Evolutionary conservation across 257 asterid species (phyloP).

Genomic region (Solanum megistacrolobum): DNA sequence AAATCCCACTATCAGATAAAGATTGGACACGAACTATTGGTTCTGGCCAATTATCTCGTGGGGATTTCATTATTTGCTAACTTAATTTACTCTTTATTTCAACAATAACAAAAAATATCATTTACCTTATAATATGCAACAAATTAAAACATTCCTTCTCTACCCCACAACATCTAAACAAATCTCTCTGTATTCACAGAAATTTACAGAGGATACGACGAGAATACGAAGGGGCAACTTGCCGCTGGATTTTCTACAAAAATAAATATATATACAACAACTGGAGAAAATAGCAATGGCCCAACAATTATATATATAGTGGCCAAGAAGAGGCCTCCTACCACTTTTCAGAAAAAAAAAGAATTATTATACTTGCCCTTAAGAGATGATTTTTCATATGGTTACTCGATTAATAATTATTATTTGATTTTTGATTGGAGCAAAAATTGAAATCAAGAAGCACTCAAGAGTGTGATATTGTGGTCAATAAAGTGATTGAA

Average conservation of each 20-base stretch:
- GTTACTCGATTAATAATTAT: too few relatives aligned
- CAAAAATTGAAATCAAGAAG: too few relatives aligned
- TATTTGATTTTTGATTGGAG: too few relatives aligned
- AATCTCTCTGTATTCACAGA: background rate
- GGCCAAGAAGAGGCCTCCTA: background rate
- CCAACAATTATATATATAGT: background rate
- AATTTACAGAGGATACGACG: background rate
- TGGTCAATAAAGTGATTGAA: background rate
- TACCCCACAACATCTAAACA: background rate
- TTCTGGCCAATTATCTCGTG: constrained; percentile 61
- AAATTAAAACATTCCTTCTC: background rate
- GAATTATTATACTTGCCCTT: background rate
- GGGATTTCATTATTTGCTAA: constrained; percentile 3
- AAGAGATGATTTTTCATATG: background rate
- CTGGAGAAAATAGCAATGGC: background rate
- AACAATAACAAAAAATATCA: background rate
- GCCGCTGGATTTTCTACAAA: background rate
- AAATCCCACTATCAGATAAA: constrained; percentile 29
- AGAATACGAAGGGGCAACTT: background rate
- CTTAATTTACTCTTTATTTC: background rate
- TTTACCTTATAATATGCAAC: background rate
- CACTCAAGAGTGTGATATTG: too few relatives aligned
- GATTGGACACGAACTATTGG: constrained; percentile 75
- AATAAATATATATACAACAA: background rate
- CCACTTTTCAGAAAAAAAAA: background rate